Percentiles rank a stretch among this genome's conserved stretches.
Conservation (phyloP, 2,329 filamentous ascomycete species). For the Magnaporthiopsis rhizophila region DNA sequence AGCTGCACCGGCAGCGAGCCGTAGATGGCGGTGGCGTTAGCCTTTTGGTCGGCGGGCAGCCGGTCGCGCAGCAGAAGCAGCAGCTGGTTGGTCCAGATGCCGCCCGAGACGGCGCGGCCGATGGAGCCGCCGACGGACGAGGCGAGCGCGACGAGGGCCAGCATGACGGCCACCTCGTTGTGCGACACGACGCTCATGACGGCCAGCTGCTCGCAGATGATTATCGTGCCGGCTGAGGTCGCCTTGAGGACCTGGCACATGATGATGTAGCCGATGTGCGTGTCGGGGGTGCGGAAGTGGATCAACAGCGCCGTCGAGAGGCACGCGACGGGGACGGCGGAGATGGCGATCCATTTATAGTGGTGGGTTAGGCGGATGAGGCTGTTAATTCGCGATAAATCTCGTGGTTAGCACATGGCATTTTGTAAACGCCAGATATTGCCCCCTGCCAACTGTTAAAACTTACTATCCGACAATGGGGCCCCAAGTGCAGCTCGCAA, state of each 20-base stretch:
- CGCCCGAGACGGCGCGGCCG: conserved; percentile 33
- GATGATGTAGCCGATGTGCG: conserved; percentile 26
- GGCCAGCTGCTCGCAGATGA: conserved; percentile 48
- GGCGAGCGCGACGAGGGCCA: conserved; percentile 36
- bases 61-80: not conserved
- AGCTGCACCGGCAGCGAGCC: conserved; percentile 43
- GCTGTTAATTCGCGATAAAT: not conserved
- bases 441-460: no score
- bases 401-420: no score
- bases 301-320: conserved; percentile 32
- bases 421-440: no score
- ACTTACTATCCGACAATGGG: conserved; percentile 32
- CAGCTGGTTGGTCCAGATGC: conserved; percentile 31
- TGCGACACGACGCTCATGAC: conserved; percentile 48
- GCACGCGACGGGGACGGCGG: conserved; percentile 25
- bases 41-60: conserved; percentile 34
- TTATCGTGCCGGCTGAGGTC: conserved; percentile 42
- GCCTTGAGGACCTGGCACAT: conserved; percentile 34
- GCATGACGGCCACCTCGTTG: conserved; percentile 41
- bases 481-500: conserved; percentile 42
- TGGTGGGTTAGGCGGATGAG: conserved; percentile 36
- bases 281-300: conserved; percentile 28
- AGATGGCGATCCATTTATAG: conserved; percentile 37
- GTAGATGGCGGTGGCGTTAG: conserved; percentile 40
- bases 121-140: conserved; percentile 36